phyloP scores from a whole-genome alignment of 495 filamentous ascomycete species.

The Pyrenopolyporus hunteri region DNA sequence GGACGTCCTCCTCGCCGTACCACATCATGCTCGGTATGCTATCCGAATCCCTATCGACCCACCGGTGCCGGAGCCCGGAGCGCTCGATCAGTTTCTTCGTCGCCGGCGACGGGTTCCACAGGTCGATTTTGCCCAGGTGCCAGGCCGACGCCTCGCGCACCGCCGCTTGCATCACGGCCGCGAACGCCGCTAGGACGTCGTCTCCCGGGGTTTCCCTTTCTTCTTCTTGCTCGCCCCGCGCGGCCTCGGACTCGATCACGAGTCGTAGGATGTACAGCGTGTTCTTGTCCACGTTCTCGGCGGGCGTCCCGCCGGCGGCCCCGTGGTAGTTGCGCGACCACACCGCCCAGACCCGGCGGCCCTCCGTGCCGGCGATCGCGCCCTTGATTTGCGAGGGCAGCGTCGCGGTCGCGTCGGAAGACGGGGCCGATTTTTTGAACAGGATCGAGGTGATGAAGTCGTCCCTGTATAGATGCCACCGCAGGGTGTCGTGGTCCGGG shows the following conservation, averaged over 20 bases:
- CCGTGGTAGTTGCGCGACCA: conserved; percentile 79
- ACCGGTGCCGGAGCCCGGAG: conserved; percentile 47
- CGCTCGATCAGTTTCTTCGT: conserved; percentile 47
- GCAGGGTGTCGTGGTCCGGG: conserved; percentile 73
- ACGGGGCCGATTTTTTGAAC: conserved; percentile 29
- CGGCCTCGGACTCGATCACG: conserved; percentile 62
- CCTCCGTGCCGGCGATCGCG: conserved; percentile 25
- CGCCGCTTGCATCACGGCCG: conserved; percentile 51
- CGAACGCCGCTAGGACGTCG: conserved; percentile 63
- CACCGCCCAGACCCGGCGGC: conserved; percentile 69
- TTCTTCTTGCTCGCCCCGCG: too few species aligned
- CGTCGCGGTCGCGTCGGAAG: not conserved
- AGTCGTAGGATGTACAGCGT: conserved; percentile 80
- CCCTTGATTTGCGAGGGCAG: conserved; percentile 25
- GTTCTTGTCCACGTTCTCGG: conserved; percentile 59
- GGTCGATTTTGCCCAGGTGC: conserved; percentile 51
- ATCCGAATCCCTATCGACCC: conserved; percentile 54
- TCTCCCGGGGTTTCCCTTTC: conserved; percentile 51
- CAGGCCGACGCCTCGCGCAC: conserved; percentile 51
- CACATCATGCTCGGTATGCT: conserved; percentile 62
- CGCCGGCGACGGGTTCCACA: conserved; percentile 58
- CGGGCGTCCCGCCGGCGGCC: conserved; percentile 31
- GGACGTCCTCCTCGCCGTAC: conserved; percentile 53
- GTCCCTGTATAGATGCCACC: conserved; percentile 88
- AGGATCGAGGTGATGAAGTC: conserved; percentile 73